Evolutionary conservation across 2,329 filamentous ascomycete species (phyloP), one percentile per base, ranked within the genome.

Genomic region (Aureobasidium subglaciale): DNA sequence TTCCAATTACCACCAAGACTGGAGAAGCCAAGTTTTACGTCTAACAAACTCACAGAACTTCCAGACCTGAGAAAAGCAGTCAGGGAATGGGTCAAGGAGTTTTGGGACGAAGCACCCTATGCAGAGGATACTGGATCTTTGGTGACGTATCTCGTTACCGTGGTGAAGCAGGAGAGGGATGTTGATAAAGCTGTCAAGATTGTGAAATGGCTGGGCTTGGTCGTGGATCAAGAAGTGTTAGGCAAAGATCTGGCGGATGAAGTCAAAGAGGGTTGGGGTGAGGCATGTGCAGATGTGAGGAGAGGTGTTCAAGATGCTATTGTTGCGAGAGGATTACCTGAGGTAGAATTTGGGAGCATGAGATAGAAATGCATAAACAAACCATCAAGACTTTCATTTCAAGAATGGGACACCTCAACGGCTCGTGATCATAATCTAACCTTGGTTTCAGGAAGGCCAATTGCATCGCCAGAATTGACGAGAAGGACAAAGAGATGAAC

Each of bases 41-140:
- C 76, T 13, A 71, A 74, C 54, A 80, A 79, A 58, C 69, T 87
- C 2, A 77, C 74, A 2, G 67, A 68, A 4, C 62, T 84, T 6
- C 67, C 75, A 0, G 87, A 95, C 61, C 75, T 97, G 54, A 81
- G 90, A 41, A 77, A 82, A 34, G 89, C 90, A 65, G 74, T 96
- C 13, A 80, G 77, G 55, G 82, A 82, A 4, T 99, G 93, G 93
- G 80, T 90, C 60, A 67, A 73, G 2, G 83, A 86, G 58, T 95
- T 92, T 59, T 74, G 70, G 32, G 76, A 76, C 5, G 86, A 91
- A 3, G 90, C 88, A 0, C 93, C 93, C 1, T 90, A 93, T 69
- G 71, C 72, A 0, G 83, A 87, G 56, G 93, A 99, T 69, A 85
- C 92, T 0, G 78, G 78, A 37, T 84, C 91, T 34, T 75, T 97